Conservation (phyloP, 169 alveolate species). For the Miamiensis avidus region DNA sequence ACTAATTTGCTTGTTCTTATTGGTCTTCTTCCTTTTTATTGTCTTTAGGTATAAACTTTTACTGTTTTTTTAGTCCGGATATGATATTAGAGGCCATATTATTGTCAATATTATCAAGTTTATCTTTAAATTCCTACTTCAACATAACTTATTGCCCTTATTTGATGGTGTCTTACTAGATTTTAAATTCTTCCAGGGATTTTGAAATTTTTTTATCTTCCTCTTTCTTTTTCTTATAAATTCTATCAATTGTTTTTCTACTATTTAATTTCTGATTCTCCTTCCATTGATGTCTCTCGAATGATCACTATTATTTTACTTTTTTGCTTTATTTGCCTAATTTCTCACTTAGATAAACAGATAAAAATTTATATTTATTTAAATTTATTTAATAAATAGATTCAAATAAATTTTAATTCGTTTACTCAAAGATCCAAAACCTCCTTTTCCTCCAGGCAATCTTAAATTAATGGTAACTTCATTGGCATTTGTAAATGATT, state of each 20-base stretch:
- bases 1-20: not conserved
- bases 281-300: slow-evolving; percentile 22
- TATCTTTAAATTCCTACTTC: slow-evolving; percentile 15
- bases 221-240: slow-evolving; percentile 18
- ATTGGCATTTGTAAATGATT: not conserved
- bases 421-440: slow-evolving; percentile 15
- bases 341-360: slow-evolving; percentile 10
- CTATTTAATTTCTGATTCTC: slow-evolving; percentile 7
- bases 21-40: not conserved
- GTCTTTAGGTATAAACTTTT: not conserved
- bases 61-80: not conserved
- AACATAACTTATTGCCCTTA: slow-evolving; percentile 5
- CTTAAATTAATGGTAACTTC: not conserved
- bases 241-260: slow-evolving; percentile 4
- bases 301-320: slow-evolving; percentile 11
- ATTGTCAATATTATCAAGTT: slow-evolving; percentile 16
- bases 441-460: slow-evolving; percentile 26
- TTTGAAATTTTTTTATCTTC: slow-evolving; percentile 1
- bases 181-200: slow-evolving; percentile 13
- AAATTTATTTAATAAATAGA: no score
- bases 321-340: slow-evolving; percentile 6
- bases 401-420: not conserved
- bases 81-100: not conserved
- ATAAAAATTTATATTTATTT: no score
- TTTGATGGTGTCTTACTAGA: not conserved